Percentiles rank a stretch among this genome's conserved stretches.
phyloP scores from a whole-genome alignment of 2,329 filamentous ascomycete genomes.

The Epichloe festucae region DNA sequence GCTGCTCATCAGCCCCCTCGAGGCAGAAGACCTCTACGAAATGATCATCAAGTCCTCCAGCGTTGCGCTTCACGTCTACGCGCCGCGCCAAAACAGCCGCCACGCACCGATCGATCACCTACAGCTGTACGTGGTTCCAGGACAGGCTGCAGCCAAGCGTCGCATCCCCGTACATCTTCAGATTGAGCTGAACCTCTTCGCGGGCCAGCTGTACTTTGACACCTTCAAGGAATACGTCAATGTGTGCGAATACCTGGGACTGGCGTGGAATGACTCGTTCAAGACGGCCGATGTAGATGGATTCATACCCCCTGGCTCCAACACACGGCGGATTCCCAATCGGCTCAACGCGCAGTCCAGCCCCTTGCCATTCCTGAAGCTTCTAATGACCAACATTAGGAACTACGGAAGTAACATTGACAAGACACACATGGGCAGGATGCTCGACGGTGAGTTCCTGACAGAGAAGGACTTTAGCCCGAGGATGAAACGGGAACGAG shows the following conservation, averaged over 20 bases:
- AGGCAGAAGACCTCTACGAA: no score
- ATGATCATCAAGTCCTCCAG: no score
- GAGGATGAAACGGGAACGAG: background rate
- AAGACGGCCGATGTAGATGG: no score
- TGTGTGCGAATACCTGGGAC: constrained; percentile 37
- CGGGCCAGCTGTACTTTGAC: constrained; percentile 52
- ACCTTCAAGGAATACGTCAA: constrained; percentile 39
- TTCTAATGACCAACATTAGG: constrained; percentile 23
- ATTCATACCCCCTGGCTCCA: background rate
- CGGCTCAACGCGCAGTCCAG: constrained; percentile 11
- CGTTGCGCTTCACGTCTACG: no score
- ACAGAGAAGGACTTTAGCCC: constrained; percentile 9
- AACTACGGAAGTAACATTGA: constrained; percentile 24
- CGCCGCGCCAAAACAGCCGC: no score
- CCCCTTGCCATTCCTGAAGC: constrained; percentile 24
- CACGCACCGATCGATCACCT: no score
- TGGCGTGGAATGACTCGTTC: constrained; percentile 20
- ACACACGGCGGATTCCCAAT: background rate
- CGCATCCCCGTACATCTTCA: constrained; percentile 13
- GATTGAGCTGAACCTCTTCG: constrained; percentile 49
- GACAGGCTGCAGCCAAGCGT: no score
- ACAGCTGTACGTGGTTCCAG: no score
- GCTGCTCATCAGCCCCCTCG: no score
- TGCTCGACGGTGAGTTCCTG: constrained; percentile 21
- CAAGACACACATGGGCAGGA: constrained; percentile 28